Percentiles rank a stretch among this genome's conserved stretches.
These are phyloP conservation scores for Colletotrichum sp. DNA, from an alignment of 2,329 filamentous ascomycete species.

Conservation along the genomic window DNA sequence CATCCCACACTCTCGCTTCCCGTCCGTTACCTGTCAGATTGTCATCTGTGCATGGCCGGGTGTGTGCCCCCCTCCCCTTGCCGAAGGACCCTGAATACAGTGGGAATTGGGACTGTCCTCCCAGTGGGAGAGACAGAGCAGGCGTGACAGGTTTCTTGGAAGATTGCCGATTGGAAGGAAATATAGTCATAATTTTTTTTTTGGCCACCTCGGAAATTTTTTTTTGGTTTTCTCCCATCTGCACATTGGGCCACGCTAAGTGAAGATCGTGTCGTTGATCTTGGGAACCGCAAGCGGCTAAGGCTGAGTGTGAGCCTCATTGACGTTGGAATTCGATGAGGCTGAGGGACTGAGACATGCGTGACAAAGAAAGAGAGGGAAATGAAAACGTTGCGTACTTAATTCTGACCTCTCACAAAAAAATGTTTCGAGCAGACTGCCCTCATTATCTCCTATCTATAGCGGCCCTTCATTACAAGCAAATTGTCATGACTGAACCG, in stretches of 20 bases:
- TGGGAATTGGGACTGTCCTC: not conserved
- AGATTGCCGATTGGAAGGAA: conserved; percentile 14
- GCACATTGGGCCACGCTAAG: not conserved
- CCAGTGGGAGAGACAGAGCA: not conserved
- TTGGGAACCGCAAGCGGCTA: not conserved
- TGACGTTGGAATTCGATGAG: not conserved
- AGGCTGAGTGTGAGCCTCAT: conserved; percentile 3
- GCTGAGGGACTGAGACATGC: not conserved
- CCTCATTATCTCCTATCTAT: conserved; percentile 11
- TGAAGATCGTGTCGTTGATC: not conserved
- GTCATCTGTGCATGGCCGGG: not conserved
- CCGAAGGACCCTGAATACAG: not conserved
- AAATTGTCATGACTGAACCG: not conserved
- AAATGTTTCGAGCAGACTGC: not conserved
- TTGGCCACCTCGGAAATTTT: not conserved
- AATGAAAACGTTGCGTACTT: not conserved
- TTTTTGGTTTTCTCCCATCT: not conserved
- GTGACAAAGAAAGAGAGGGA: not conserved
- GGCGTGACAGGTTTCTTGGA: not conserved
- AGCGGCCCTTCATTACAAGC: not conserved
- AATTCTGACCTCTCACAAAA: not conserved
- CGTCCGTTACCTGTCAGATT: conserved; percentile 6
- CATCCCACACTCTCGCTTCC: not conserved
- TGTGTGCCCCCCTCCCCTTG: not conserved
- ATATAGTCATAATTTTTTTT: not conserved